phyloP scores from a whole-genome alignment of 129 eudicot species.

The Tagetes patula region DNA sequence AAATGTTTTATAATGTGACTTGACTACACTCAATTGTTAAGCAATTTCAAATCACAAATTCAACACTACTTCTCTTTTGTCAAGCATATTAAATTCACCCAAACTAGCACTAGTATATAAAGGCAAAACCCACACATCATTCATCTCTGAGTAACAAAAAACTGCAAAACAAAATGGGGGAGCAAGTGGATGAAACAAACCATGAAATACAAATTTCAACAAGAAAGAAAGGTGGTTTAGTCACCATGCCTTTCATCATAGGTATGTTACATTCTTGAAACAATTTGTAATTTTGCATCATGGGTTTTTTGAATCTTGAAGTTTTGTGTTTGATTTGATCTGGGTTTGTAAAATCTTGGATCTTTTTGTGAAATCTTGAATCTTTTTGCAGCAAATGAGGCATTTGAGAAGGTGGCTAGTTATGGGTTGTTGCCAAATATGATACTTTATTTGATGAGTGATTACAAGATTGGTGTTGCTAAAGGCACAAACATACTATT shows the following conservation, averaged over 20 bases:
- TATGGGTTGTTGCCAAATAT: constrained; percentile 78
- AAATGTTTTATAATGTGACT: constrained; percentile 20
- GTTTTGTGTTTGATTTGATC: not conserved
- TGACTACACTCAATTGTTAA: constrained; percentile 10
- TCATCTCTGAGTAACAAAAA: constrained; percentile 17
- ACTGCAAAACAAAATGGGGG: constrained; percentile 23
- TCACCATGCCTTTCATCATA: constrained; percentile 90
- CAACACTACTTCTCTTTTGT: constrained; percentile 2
- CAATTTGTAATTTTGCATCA: not conserved
- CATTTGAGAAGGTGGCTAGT: constrained; percentile 93
- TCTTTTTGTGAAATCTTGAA: not conserved
- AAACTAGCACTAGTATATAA: constrained; percentile 33
- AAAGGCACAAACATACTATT: constrained; percentile 64
- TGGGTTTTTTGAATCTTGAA: constrained; percentile 21
- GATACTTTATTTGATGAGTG: constrained; percentile 73
- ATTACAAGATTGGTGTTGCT: constrained; percentile 63
- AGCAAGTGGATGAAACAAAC: constrained; percentile 33
- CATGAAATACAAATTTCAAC: constrained; percentile 35
- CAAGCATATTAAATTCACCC: constrained; percentile 18
- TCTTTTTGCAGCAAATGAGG: constrained; percentile 66
- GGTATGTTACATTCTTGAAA: constrained; percentile 39
- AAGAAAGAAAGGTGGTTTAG: constrained; percentile 65
- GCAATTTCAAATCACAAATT: constrained; percentile 27
- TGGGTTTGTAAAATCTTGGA: not conserved
- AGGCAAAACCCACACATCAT: constrained; percentile 24